Percentiles rank a stretch among this genome's conserved stretches.
Conservation (phyloP, 2,329 filamentous ascomycete genomes). For the Fusarium goolgardi region DNA sequence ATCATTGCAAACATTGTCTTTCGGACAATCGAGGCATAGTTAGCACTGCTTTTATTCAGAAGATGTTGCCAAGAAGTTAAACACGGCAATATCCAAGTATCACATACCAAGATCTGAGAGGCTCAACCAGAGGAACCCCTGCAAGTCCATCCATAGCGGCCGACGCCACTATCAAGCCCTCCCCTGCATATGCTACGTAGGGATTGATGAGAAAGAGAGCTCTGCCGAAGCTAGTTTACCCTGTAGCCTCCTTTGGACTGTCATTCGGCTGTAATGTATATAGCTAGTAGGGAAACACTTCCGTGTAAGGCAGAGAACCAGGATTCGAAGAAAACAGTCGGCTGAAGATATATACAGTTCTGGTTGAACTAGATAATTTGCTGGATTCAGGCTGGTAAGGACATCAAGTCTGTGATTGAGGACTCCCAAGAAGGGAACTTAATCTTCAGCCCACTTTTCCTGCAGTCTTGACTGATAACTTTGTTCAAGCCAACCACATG, state of each 20-base stretch:
- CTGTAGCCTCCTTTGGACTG: neutral
- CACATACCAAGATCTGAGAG: neutral
- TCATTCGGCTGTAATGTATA: neutral
- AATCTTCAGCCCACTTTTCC: neutral
- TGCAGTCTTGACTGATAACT: neutral
- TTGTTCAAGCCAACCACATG: neutral
- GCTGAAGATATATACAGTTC: no score
- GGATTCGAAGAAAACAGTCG: no score
- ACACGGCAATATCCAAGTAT: neutral
- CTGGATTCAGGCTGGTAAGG: no score
- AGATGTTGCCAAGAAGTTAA: neutral
- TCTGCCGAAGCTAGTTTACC: neutral
- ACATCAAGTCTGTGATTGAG: neutral
- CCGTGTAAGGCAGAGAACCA: no score
- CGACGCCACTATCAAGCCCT: constrained; percentile 23
- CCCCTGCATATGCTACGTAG: constrained; percentile 12
- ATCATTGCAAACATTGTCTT: neutral
- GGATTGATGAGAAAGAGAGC: neutral
- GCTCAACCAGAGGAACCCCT: constrained; percentile 6
- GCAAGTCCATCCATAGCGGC: constrained; percentile 12
- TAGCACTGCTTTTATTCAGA: neutral
- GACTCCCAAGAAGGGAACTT: neutral
- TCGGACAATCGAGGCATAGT: no score
- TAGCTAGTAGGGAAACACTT: no score
- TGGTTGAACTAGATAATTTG: no score